Evolutionary conservation across 148 eudicot species (phyloP).

Genomic region (Camellia granthamiana): DNA sequence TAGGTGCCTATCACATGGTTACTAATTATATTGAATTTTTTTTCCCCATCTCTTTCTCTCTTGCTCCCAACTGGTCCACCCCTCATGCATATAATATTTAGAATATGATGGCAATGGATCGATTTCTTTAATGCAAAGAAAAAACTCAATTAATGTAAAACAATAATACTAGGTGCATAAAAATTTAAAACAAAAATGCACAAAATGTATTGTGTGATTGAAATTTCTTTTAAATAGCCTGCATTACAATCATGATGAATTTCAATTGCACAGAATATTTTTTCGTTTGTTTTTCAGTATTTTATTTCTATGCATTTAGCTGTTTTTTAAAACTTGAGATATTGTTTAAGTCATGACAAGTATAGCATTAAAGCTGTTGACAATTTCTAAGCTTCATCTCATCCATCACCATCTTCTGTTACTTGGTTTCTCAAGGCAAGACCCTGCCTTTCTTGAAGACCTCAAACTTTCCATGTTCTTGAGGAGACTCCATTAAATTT

Average conservation of each 20-base stretch:
- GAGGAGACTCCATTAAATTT: background rate
- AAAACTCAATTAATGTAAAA: background rate
- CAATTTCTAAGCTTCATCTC: background rate
- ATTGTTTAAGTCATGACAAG: background rate
- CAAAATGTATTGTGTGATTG: too few species aligned
- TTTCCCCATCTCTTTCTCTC: background rate
- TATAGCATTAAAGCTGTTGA: background rate
- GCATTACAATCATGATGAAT: too few species aligned
- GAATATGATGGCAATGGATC: background rate
- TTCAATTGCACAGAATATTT: too few species aligned
- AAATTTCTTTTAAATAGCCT: too few species aligned
- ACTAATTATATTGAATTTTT: background rate
- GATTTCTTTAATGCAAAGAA: background rate
- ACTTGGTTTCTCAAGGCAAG: background rate
- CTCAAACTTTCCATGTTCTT: slow-evolving; percentile 4
- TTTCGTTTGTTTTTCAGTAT: too few species aligned
- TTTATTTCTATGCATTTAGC: too few species aligned
- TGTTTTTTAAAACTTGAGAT: background rate
- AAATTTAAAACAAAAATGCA: too few species aligned
- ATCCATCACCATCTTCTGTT: background rate
- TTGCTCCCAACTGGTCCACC: slow-evolving; percentile 3
- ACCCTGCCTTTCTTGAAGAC: background rate
- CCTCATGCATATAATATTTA: background rate
- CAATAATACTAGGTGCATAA: too few species aligned
- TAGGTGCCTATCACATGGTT: slow-evolving; percentile 10